Evolutionary conservation across 2,329 filamentous ascomycete species (phyloP), one percentile per base, ranked within the genome.

Genomic region (Madurella fahalii): DNA sequence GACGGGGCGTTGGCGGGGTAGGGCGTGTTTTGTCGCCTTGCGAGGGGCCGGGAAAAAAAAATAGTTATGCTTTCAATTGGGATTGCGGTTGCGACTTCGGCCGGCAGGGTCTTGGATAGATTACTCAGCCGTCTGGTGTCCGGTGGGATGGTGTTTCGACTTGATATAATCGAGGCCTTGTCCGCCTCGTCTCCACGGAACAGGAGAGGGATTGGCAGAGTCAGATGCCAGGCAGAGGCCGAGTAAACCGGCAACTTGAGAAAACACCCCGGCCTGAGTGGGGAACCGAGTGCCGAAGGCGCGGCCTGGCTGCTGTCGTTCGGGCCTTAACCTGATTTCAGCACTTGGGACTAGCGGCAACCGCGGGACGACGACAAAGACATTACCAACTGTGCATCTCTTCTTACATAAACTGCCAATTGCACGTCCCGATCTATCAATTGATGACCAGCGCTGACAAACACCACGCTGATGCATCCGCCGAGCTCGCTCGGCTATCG

Each of bases 401-500:
- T 17, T 17, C 20, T 31, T 18, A 31, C 32, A 17, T 16, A 16
- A 16, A 47, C 18, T 5, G 12, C 40, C 15, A 5, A 47, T 41
- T 45, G 32, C 13, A 54, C 15, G n/a, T 8, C 9, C 20, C 9
- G 20, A 15, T 17, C 39, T 32, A 16, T 17, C 48, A 45, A 46
- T 31, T 13, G 55, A 58, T 60, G 47, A 57, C 58, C 16, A 44
- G 48, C 52, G 56, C 54, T 61, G 54, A 61, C 58, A 59, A 58
- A 59, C 50, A 50, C 16, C 30, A 44, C 32, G 13, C 16, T 47
- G 20, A 20, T 16, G 18, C 20, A 8, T 31, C 34, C 34, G 15
- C 44, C 43, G 34, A 32, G n/a, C n/a, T n/a, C n/a, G 42, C 20
- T 31, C 39, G 34, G 39, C 52, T 54, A 47, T 47, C 46, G n/a